Conservation (phyloP, 371 early-diverging fungal species). For the Rhizopus microsporus region DNA sequence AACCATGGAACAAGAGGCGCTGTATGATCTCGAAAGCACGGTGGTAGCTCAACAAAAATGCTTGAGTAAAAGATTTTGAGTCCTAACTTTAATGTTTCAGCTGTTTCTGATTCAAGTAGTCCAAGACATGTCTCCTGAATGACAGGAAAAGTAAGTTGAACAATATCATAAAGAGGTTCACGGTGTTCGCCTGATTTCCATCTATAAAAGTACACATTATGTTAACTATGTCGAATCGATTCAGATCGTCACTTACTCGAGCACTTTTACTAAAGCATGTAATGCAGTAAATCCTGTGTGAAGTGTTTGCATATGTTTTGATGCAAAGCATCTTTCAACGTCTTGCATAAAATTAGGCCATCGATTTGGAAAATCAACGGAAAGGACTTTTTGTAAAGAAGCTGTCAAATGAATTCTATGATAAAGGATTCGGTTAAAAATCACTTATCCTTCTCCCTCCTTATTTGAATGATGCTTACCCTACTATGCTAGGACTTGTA, state of each 20-base stretch:
- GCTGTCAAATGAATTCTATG: conserved; percentile 74
- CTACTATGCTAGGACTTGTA: conserved; percentile 64
- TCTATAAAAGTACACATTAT: conserved; percentile 23
- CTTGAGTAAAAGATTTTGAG: conserved; percentile 78
- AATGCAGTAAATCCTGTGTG: conserved; percentile 77
- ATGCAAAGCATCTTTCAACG: conserved; percentile 62
- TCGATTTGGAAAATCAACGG: conserved; percentile 73
- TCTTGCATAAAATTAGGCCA: conserved; percentile 82
- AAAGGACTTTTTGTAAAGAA: conserved; percentile 67
- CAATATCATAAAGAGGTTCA: conserved; percentile 64
- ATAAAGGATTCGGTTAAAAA: not conserved
- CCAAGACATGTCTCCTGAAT: conserved; percentile 70
- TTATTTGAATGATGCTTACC: conserved; percentile 43
- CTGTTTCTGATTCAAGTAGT: conserved; percentile 70
- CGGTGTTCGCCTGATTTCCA: conserved; percentile 61
- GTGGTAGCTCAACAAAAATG: conserved; percentile 72
- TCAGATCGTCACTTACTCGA: conserved; percentile 59
- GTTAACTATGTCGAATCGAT: not conserved
- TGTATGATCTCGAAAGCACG: conserved; percentile 62
- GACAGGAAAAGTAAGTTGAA: conserved; percentile 72
- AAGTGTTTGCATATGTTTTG: conserved; percentile 63
- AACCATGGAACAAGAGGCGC: conserved; percentile 84
- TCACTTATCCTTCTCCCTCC: not conserved
- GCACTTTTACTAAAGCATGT: conserved; percentile 78
- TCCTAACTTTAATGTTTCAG: conserved; percentile 76